A percentile compares a stretch with the other conserved stretches of the same genome.
phyloP scores from a whole-genome alignment of 2,329 filamentous ascomycete species.

The Cladosporium sp. region DNA sequence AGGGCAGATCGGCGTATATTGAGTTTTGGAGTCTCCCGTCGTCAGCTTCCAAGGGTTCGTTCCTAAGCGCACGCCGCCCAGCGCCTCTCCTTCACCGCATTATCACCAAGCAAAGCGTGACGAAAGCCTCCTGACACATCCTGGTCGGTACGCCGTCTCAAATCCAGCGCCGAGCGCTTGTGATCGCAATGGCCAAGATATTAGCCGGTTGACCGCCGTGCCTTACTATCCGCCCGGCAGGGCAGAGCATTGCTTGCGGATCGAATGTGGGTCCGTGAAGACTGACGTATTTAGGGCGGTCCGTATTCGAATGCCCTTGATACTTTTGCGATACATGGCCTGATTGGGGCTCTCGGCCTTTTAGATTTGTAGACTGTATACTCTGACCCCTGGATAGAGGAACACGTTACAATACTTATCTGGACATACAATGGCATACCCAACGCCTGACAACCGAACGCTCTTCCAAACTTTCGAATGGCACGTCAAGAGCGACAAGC shows the following conservation, averaged over 20 bases:
- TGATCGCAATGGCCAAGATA: slow-evolving; percentile 1
- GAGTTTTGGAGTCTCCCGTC: too few relatives aligned
- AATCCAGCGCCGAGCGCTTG: not conserved
- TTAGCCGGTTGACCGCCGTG: slow-evolving; percentile 1
- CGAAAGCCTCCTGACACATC: not conserved
- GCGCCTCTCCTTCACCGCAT: slow-evolving; percentile 1
- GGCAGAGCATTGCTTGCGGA: slow-evolving; percentile 4
- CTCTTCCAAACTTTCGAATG: slow-evolving; percentile 71
- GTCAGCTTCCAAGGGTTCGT: not conserved
- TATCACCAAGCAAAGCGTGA: not conserved
- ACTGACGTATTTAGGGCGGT: slow-evolving; percentile 8
- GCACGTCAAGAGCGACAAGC: slow-evolving; percentile 55
- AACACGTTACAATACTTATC: not conserved
- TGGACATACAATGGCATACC: not conserved
- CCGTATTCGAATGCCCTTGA: not conserved
- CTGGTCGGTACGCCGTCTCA: not conserved
- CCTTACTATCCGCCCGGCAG: not conserved
- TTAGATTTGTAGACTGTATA: not conserved
- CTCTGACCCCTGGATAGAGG: too few relatives aligned
- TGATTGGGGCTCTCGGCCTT: not conserved
- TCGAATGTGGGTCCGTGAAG: slow-evolving; percentile 7
- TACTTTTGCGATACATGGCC: not conserved
- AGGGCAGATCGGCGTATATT: not conserved
- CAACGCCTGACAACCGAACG: slow-evolving; percentile 36
- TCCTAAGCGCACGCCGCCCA: not conserved